phyloP scores from a whole-genome alignment of 202 grass and related monocot genomes.

The Cymbopogon flexuosus region DNA sequence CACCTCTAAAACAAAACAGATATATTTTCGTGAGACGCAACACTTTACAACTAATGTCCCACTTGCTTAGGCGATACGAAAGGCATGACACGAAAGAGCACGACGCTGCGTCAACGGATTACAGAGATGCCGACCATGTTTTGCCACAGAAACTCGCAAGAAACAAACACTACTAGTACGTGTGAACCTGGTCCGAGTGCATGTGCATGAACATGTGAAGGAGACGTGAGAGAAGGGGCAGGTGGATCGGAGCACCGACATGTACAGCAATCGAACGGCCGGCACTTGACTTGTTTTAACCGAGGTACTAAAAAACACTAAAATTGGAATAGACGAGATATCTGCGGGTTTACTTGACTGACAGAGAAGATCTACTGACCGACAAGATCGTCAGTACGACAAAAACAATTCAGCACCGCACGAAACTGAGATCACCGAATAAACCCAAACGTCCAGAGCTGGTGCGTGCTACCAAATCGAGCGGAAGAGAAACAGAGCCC shows the following conservation, averaged over 20 bases:
- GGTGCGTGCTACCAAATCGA: not conserved
- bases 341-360: not conserved
- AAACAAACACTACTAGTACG: not conserved
- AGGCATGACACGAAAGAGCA: slow-evolving; percentile 3
- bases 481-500: not conserved
- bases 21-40: not conserved
- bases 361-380: slow-evolving; percentile 24
- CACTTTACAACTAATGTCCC: slow-evolving; percentile 18
- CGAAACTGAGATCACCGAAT: not conserved
- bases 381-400: not conserved
- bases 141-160: not conserved
- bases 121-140: not conserved
- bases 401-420: not conserved
- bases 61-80: slow-evolving; percentile 23
- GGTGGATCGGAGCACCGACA: slow-evolving; percentile 33
- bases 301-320: not conserved
- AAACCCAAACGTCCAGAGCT: not conserved
- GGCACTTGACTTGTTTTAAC: slow-evolving; percentile 15
- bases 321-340: slow-evolving; percentile 18
- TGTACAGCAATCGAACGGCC: not conserved
- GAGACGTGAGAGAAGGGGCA: not conserved
- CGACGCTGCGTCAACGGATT: not conserved
- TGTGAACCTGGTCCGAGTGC: not conserved
- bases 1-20: slow-evolving; percentile 44
- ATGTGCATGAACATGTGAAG: slow-evolving; percentile 16